Evolutionary conservation across 371 early-diverging fungal species (phyloP), one percentile per base, ranked within the genome.

Genomic region (Rhizopus arrhizus): DNA sequence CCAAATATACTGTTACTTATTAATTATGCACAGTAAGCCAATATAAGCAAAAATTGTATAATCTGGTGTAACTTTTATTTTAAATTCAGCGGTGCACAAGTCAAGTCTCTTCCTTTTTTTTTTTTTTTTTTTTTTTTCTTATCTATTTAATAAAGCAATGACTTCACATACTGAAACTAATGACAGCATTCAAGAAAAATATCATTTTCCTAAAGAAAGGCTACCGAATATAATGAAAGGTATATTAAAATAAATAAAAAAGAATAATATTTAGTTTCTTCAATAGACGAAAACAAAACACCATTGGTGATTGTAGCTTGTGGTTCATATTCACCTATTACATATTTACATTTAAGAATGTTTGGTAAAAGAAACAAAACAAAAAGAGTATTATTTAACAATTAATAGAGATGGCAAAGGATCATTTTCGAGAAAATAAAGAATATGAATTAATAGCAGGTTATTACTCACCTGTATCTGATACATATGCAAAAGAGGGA

Each of bases 251-350:
- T 46, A 9, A 36, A 29, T 22, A 45, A 47, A 41, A 45, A 45
- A 32, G 3, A 16, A 11, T 28, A 45, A 48, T 12, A 32, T 4
- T 6, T 16, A 28, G 35, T 9, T 38, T 51, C 3, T n/a, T 43
- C 28, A 9, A 36, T 61, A 91, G 95, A 95, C 69, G 83, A 88
- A n/a, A 77, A 69, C 47, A 93, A 92, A 66, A 85, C 73, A 16
- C 98, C 99, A 4, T 71, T 97, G 9, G 95, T 97, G 6, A 78
- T 97, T n/a, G 93, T 98, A 11, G 97, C 95, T 0, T 98, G 99
- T 68, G 99, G 99, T 1, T 97, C 97, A 1, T 98, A 89, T 73
- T 95, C 96, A 1, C 99, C 99, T 4, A 90, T 98, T 41, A 98
- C 99, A 2, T 95, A 96, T 75, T 84, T 97, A 28, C 99, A 98